phyloP scores from a whole-genome alignment of 2,329 filamentous ascomycete species.

The Fusarium coicis region DNA sequence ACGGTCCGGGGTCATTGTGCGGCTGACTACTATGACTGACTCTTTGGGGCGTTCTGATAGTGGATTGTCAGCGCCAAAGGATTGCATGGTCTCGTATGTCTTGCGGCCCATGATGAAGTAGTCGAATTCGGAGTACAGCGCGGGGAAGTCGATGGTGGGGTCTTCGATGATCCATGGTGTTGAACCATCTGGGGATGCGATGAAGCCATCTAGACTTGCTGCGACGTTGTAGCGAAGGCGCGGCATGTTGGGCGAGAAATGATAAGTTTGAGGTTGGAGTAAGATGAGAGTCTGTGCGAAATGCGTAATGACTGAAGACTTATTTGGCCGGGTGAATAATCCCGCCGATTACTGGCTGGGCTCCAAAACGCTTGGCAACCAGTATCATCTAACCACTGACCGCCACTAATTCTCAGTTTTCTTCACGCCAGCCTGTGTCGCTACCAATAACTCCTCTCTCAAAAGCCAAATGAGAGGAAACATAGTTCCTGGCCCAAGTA shows the following conservation, averaged over 20 bases:
- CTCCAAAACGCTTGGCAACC: background rate
- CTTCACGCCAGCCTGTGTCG: background rate
- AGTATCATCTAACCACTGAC: no score
- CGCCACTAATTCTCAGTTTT: background rate
- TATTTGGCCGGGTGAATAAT: background rate
- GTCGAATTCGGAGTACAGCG: conserved; percentile 47
- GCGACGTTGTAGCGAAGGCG: conserved; percentile 49
- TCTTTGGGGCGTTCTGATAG: conserved; percentile 31
- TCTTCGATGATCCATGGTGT: conserved; percentile 49
- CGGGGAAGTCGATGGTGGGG: conserved; percentile 46
- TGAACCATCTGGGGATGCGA: conserved; percentile 46
- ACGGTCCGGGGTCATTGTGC: conserved; percentile 24
- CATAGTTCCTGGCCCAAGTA: conserved; percentile 29
- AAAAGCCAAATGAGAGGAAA: conserved; percentile 35
- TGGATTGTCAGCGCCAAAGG: conserved; percentile 32
- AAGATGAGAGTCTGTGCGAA: background rate
- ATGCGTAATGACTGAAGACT: no score
- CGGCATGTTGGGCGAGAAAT: conserved; percentile 13
- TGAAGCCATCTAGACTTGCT: conserved; percentile 50
- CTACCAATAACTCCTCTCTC: conserved; percentile 30
- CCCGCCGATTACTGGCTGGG: background rate
- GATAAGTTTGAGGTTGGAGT: background rate
- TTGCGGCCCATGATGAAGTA: conserved; percentile 51
- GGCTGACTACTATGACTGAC: conserved; percentile 47
- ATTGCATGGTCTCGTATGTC: conserved; percentile 47